A percentile compares a stretch with the other conserved stretches of the same genome.
phyloP scores from a whole-genome alignment of 805 yeast genomes.

The Saccharomycopsis babjevae region DNA sequence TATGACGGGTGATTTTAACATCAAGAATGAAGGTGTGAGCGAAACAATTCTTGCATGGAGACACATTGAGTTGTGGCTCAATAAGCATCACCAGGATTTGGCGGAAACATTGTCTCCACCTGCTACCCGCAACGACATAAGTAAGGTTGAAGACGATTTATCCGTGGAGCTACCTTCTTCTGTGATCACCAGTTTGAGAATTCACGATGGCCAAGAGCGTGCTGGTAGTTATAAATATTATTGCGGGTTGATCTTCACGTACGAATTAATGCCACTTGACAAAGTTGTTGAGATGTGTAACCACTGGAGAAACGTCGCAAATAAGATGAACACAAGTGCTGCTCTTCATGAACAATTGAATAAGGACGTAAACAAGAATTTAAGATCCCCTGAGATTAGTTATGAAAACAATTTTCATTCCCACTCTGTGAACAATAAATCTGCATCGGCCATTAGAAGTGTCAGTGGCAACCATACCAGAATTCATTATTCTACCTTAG shows the following conservation, averaged over 20 bases:
- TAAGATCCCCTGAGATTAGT: slow-evolving; percentile 13
- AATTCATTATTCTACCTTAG: slow-evolving; percentile 10
- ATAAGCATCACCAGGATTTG: slow-evolving; percentile 69
- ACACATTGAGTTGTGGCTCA: slow-evolving; percentile 78
- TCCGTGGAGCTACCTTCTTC: slow-evolving; percentile 67
- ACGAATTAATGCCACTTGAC: slow-evolving; percentile 71
- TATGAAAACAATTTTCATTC: slow-evolving; percentile 12
- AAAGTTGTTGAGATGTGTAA: slow-evolving; percentile 71
- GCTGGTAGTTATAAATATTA: slow-evolving; percentile 62
- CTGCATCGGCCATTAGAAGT: background rate
- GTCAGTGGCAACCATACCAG: background rate
- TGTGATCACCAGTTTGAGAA: slow-evolving; percentile 64
- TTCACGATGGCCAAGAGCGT: slow-evolving; percentile 87
- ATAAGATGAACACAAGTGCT: slow-evolving; percentile 26
- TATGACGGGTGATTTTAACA: slow-evolving; percentile 21
- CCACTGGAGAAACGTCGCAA: slow-evolving; percentile 73
- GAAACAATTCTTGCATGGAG: slow-evolving; percentile 78
- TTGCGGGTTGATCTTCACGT: slow-evolving; percentile 69
- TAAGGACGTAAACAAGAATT: slow-evolving; percentile 2
- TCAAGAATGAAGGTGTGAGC: slow-evolving; percentile 39
- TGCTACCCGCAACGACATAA: slow-evolving; percentile 70
- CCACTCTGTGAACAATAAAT: slow-evolving; percentile 4
- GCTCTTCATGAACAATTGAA: slow-evolving; percentile 9
- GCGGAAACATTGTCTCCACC: slow-evolving; percentile 67
- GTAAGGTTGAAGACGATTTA: slow-evolving; percentile 76